Evolutionary conservation across 2,329 filamentous ascomycete genomes (phyloP).

Genomic region (Pseudogymnoascus sp.): DNA sequence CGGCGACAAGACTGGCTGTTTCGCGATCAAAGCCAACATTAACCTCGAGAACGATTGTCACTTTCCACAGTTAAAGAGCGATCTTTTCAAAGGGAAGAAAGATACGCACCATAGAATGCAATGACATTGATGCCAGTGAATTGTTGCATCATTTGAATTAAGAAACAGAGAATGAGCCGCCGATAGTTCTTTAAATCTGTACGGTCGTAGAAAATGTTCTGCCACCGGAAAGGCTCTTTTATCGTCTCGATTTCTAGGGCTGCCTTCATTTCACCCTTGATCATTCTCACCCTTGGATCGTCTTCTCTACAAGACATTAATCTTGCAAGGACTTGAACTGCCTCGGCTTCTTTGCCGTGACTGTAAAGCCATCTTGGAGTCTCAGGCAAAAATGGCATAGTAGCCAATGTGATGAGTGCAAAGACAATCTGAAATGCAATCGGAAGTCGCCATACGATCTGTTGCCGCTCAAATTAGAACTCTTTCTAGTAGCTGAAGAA

Average conservation of each 20-base stretch:
- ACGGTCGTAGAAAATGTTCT: constrained; percentile 9
- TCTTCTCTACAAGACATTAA: constrained; percentile 31
- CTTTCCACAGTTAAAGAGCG: background rate
- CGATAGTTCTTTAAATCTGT: constrained; percentile 7
- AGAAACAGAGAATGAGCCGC: constrained; percentile 27
- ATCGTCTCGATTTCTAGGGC: constrained; percentile 38
- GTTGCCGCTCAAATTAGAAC: constrained; percentile 29
- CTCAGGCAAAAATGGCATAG: constrained; percentile 43
- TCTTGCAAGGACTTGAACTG: constrained; percentile 29
- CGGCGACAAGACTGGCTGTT: constrained; percentile 3
- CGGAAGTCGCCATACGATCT: constrained; percentile 47
- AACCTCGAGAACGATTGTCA: constrained; percentile 7
- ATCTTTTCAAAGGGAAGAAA: background rate
- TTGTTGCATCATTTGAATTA: constrained; percentile 41
- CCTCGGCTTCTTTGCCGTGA: constrained; percentile 32
- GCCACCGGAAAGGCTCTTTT: background rate
- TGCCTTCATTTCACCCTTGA: constrained; percentile 41
- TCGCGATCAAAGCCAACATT: background rate
- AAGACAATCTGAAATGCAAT: constrained; percentile 49
- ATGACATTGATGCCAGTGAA: constrained; percentile 31
- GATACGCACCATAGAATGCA: constrained; percentile 22
- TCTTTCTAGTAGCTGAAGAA: constrained; percentile 38
- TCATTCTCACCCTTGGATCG: constrained; percentile 42
- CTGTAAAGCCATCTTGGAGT: constrained; percentile 35
- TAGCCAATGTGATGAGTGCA: constrained; percentile 44